Evolutionary conservation across 192 early-diverging fungal species (phyloP), one percentile per base, ranked within the genome.

Genomic region (Mortierella antarctica): DNA sequence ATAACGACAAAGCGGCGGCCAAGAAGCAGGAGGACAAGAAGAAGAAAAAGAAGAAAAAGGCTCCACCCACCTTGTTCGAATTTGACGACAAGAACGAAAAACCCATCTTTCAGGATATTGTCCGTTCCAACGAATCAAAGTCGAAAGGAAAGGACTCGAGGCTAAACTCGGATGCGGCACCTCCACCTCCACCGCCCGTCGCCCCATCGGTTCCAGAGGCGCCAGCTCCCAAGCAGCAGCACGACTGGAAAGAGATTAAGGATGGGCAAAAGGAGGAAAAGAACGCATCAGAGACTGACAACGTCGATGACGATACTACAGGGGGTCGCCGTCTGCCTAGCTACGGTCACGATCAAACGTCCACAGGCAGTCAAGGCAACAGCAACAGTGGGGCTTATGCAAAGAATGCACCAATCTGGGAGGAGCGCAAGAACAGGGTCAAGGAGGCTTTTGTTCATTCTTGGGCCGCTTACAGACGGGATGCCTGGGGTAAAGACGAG

Each of bases 401-500:
- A 31, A 31, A 31, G n/a, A 71, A 71, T 51, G 13, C 70, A 5
- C 65, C 77, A 11, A 4, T 80, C 7, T 87, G 90, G 74, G 85
- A 87, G 11, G 82, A 74, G n/a, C 87, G 93, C 50, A 88, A 89
- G 52, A 46, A 87, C n/a, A 66, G 72, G 21, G 92, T 96, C 20
- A 85, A 87, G 48, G 78, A 82, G 2, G 93, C 95, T 2, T 93
- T 96, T 55, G 83, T 90, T 39, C 84, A 93, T 54, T 87, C 93
- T 23, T 96, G 94, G 95, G 83, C 88, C 10, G 92, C 92, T 0
- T 98, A 98, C 53, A 62, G 76, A 21, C 82, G 79, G 1, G 89
- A 94, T 67, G 93, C 93, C 0, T 96, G 92, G 85, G 95, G 95
- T 11, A 83, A 76, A 49, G 97, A 98, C 65, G 95, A 97, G 77